phyloP scores from a whole-genome alignment of 805 yeast genomes.

The Myxozyma vanderwaltii region DNA sequence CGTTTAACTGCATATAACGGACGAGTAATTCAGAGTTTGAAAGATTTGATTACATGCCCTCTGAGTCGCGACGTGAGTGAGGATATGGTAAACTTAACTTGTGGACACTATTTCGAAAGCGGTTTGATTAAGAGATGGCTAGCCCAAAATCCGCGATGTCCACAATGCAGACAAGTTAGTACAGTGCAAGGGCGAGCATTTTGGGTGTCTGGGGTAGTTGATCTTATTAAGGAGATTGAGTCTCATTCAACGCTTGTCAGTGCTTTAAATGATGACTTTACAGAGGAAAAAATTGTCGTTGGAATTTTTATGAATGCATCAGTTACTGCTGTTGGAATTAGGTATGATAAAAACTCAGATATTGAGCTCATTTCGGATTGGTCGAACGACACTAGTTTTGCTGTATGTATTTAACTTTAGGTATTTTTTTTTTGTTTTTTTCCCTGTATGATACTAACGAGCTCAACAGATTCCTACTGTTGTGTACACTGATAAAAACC shows the following conservation, averaged over 20 bases:
- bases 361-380: constrained; percentile 11
- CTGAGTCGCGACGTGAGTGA: constrained; percentile 3
- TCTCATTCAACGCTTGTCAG: background rate
- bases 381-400: constrained; percentile 11
- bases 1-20: background rate
- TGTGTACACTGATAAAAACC: constrained; percentile 9
- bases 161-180: constrained; percentile 14
- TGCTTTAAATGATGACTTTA: background rate
- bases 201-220: constrained; percentile 16
- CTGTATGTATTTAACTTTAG: constrained; percentile 9
- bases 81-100: constrained; percentile 23
- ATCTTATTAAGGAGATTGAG: constrained; percentile 22
- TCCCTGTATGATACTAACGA: background rate
- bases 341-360: constrained; percentile 3
- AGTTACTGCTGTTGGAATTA: constrained; percentile 19
- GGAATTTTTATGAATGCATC: constrained; percentile 16
- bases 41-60: constrained; percentile 18
- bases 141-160: constrained; percentile 5
- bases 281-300: background rate
- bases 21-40: constrained; percentile 2
- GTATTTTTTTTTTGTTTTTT: background rate
- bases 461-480: constrained; percentile 18
- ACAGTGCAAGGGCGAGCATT: constrained; percentile 14
- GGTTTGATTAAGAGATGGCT: constrained; percentile 13
- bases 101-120: constrained; percentile 23